Conservation (phyloP, 495 filamentous ascomycete species). For the Lasiosphaeriaceae sp. region DNA sequence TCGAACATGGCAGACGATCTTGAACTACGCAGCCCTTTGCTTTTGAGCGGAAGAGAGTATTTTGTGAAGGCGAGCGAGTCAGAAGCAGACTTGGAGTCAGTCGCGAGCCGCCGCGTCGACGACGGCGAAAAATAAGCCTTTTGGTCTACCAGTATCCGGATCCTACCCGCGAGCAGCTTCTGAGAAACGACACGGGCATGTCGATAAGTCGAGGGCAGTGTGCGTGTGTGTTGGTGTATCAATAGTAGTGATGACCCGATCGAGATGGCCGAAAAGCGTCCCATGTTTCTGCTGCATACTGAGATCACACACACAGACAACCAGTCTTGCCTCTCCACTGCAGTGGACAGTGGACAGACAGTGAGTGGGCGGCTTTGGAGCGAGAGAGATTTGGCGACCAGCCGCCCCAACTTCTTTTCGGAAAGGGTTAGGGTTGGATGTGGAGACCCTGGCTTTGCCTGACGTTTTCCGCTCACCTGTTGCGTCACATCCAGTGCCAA, state of each 20-base stretch:
- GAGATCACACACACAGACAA: no score
- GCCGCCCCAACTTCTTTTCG: neutral
- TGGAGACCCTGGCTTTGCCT: no score
- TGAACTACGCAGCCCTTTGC: neutral
- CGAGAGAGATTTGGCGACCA: neutral
- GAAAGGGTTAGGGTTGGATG: neutral
- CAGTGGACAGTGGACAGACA: no score
- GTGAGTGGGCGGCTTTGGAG: neutral
- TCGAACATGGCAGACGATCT: neutral
- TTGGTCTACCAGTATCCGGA: conserved; percentile 1
- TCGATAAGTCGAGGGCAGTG: neutral
- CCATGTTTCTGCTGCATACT: neutral
- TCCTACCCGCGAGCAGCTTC: conserved; percentile 3
- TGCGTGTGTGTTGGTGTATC: no score
- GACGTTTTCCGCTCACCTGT: no score
- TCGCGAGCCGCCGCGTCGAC: conserved; percentile 5
- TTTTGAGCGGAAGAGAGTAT: conserved; percentile 20
- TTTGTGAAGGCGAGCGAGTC: conserved; percentile 19
- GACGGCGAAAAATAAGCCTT: conserved; percentile 12
- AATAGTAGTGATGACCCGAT: neutral
- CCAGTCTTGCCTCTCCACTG: no score
- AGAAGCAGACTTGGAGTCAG: neutral
- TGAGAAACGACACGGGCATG: neutral
- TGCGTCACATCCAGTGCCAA: no score
- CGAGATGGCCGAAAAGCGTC: neutral